Conservation (phyloP, 2,329 filamentous ascomycete genomes). For the Stemphylium lycopersici region DNA sequence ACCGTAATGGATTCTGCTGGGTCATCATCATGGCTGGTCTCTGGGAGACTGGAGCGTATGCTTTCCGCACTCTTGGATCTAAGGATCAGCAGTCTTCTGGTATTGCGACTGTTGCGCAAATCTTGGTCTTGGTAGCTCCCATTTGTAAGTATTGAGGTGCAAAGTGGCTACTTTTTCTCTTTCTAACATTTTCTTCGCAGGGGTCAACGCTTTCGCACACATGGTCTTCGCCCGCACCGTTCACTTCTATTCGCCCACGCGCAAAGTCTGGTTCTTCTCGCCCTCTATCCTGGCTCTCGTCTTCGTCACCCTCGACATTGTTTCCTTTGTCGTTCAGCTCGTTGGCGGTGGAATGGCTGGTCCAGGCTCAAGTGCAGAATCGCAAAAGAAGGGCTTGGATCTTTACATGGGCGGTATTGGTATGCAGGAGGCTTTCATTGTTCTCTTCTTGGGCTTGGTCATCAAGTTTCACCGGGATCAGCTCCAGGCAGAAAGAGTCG, state of each 20-base stretch:
- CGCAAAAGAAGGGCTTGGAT: conserved; percentile 48
- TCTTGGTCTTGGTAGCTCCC: conserved; percentile 55
- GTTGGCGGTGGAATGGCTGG: conserved; percentile 47
- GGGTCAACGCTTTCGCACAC: conserved; percentile 56
- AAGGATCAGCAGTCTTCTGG: conserved; percentile 46
- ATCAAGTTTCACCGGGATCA: conserved; percentile 26
- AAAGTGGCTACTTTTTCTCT: conserved; percentile 5
- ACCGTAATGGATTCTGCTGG: conserved; percentile 47
- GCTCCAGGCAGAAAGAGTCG: conserved; percentile 20
- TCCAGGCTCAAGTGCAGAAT: conserved; percentile 25
- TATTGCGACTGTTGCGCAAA: conserved; percentile 45
- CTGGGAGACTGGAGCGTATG: conserved; percentile 53
- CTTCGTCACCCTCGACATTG: conserved; percentile 53
- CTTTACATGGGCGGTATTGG: conserved; percentile 47
- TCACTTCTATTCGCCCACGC: conserved; percentile 40
- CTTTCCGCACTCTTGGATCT: conserved; percentile 50
- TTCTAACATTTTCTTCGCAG: conserved; percentile 32
- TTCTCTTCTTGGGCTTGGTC: conserved; percentile 26
- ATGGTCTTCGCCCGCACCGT: conserved; percentile 49
- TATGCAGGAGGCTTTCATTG: conserved; percentile 39
- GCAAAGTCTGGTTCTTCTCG: conserved; percentile 28
- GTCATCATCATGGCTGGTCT: conserved; percentile 52
- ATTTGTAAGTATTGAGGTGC: conserved; percentile 29
- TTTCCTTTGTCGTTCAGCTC: conserved; percentile 53
- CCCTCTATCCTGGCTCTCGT: conserved; percentile 25